Conservation (phyloP, 345 rosid genomes). For the Lepidium aucheri region DNA sequence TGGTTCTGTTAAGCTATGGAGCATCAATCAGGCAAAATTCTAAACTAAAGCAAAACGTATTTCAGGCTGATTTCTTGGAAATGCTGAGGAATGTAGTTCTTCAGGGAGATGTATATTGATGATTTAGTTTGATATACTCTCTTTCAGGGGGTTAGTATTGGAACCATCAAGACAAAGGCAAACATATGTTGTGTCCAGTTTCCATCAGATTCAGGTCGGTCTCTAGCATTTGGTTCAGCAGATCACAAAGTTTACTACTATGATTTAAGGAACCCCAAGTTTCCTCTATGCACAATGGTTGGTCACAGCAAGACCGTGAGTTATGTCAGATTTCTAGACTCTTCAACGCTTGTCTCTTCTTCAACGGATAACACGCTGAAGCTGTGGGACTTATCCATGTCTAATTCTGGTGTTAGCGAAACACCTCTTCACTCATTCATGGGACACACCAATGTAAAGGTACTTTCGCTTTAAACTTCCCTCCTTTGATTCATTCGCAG, state of each 20-base stretch:
- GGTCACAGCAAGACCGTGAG: conserved; percentile 94
- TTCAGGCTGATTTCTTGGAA: conserved; percentile 30
- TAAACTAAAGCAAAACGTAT: conserved; percentile 41
- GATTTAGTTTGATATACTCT: conserved; percentile 35
- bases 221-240: conserved; percentile 93
- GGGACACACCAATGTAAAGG: conserved; percentile 90
- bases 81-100: neutral
- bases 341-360: conserved; percentile 68
- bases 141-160: conserved; percentile 72
- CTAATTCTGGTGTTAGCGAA: conserved; percentile 63
- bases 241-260: conserved; percentile 88
- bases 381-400: conserved; percentile 88
- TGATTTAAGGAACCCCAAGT: conserved; percentile 75
- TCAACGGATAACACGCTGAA: conserved; percentile 92
- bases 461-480: conserved; percentile 1
- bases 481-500: neutral
- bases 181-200: conserved; percentile 94
- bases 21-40: conserved; percentile 57
- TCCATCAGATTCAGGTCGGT: conserved; percentile 68
- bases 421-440: conserved; percentile 66
- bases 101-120: conserved; percentile 23
- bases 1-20: conserved; percentile 95
- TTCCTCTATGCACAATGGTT: conserved; percentile 71
- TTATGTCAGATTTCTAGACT: conserved; percentile 77
- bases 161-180: conserved; percentile 86